Percentiles rank a stretch among this genome's conserved stretches.
phyloP scores from a whole-genome alignment of 108 stramenopile genomes.

The Conticribra weissflogii region DNA sequence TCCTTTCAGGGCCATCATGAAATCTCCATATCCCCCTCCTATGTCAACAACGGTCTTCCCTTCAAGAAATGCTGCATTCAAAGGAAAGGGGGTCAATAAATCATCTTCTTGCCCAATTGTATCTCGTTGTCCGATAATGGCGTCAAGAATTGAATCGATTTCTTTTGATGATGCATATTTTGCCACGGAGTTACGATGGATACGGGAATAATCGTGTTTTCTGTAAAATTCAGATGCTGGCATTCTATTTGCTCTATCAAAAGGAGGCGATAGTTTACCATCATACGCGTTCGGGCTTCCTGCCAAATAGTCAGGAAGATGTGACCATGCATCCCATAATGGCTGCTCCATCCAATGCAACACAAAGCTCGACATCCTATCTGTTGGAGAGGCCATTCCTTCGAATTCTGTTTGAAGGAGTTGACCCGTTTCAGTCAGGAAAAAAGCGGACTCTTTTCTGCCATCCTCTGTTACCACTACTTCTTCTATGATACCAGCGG shows the following conservation, averaged over 20 bases:
- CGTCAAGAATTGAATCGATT: conserved; percentile 35
- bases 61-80: conserved; percentile 26
- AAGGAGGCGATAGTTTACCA: conserved; percentile 14
- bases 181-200: conserved; percentile 45
- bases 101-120: not conserved
- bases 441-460: conserved; percentile 19
- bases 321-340: conserved; percentile 49
- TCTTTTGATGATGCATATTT: conserved; percentile 45
- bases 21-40: conserved; percentile 49
- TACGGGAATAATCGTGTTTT: conserved; percentile 23
- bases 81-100: not conserved
- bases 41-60: conserved; percentile 44
- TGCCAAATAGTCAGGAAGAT: conserved; percentile 39
- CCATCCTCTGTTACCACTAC: conserved; percentile 2
- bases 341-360: conserved; percentile 43
- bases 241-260: conserved; percentile 44
- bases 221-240: conserved; percentile 43
- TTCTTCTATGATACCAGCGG: conserved; percentile 38
- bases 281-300: conserved; percentile 13
- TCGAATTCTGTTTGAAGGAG: conserved; percentile 14
- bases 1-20: conserved; percentile 25
- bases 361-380: conserved; percentile 37
- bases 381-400: not conserved
- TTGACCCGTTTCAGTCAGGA: conserved; percentile 28
- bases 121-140: conserved; percentile 1